phyloP scores from a whole-genome alignment of 1,284 basidiomycete species.

The Lignosus rhinocerotis region DNA sequence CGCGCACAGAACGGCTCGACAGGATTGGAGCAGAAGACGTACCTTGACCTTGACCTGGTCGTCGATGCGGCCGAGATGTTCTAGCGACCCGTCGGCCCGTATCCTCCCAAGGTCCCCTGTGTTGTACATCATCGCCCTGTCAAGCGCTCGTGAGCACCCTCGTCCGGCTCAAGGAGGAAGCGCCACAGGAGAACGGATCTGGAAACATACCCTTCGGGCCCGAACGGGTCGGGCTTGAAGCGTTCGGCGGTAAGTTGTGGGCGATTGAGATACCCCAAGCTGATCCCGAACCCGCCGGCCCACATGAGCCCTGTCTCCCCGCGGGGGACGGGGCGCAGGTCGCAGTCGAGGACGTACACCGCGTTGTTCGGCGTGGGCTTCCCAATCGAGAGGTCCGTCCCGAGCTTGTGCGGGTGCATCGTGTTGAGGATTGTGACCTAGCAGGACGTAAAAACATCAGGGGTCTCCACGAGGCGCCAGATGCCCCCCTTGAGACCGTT shows the following conservation, averaged over 20 bases:
- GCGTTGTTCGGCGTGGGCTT: slow-evolving; percentile 54
- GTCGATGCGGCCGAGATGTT: slow-evolving; percentile 53
- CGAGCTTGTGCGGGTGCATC: slow-evolving; percentile 45
- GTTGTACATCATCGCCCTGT: slow-evolving; percentile 52
- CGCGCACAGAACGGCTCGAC: neutral
- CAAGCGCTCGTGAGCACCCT: neutral
- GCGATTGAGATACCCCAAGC: slow-evolving; percentile 49
- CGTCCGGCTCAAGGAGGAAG: neutral
- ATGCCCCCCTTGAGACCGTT: neutral
- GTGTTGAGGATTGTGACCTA: slow-evolving; percentile 52
- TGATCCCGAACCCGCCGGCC: slow-evolving; percentile 52
- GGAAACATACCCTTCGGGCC: slow-evolving; percentile 40
- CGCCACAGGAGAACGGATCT: neutral
- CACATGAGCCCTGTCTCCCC: slow-evolving; percentile 53
- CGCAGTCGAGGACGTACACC: slow-evolving; percentile 51
- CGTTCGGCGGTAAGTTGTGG: slow-evolving; percentile 47
- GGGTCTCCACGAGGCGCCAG: neutral
- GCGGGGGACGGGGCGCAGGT: slow-evolving; percentile 45
- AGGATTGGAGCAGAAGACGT: slow-evolving; percentile 25
- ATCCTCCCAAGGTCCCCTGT: slow-evolving; percentile 56
- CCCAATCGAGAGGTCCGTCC: slow-evolving; percentile 45
- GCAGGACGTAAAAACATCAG: neutral
- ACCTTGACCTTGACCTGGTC: slow-evolving; percentile 53
- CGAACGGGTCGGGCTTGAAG: slow-evolving; percentile 48
- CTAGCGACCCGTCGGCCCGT: slow-evolving; percentile 46